Base-by-base conservation (phyloP, 306 rosid species). In the Prunus padus region DNA sequence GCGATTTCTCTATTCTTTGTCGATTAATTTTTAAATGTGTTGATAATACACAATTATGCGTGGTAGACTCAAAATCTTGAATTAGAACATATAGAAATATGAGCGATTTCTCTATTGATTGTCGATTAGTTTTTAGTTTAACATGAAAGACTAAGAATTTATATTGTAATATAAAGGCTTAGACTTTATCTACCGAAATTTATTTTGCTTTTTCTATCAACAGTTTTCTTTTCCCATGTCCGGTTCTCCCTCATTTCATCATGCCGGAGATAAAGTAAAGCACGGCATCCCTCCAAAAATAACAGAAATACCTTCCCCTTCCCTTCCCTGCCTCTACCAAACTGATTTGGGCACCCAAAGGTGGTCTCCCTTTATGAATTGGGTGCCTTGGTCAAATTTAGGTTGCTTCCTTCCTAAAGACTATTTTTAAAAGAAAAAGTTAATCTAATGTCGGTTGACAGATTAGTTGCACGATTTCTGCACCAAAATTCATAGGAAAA, bases 271-370 rank as follows among this genome's bases (percentile, higher is more conserved):
- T 16, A 31, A 63, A 42, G 30, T 40, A 7, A 25, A 19, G 23
- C 2, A 22, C 46, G 12, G 5, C 19, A 54, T 76, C 42, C 72
- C 49, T 18, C 40, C 15, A 61, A 69, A 51, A 69, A 62, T 63
- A 81, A 64, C 77, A 31, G 77, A 81, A 81, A 75, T 70, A 64
- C 68, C 74, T 8, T 71, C 60, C 73, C 10, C 30, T 19, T 67
- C 73, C 10, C 30, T 19, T 8, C 4, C 23, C 1, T 18, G 49
- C 28, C 1, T 11, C 2, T 18, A 20, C 64, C 25, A 20, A 55
- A 9, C 11, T 45, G 50, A 79, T 45, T 65, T 28, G 69, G 69
- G 52, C 50, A 74, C 68, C 59, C 30, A 28, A 74, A 18, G 6
- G 12, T 16, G 44, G 19, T 60, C 30, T 16, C 18, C 6, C 23